These are phyloP conservation scores for Plasmodium sp. DNA, from an alignment of 169 alveolate genomes.

Conservation along the genomic window DNA sequence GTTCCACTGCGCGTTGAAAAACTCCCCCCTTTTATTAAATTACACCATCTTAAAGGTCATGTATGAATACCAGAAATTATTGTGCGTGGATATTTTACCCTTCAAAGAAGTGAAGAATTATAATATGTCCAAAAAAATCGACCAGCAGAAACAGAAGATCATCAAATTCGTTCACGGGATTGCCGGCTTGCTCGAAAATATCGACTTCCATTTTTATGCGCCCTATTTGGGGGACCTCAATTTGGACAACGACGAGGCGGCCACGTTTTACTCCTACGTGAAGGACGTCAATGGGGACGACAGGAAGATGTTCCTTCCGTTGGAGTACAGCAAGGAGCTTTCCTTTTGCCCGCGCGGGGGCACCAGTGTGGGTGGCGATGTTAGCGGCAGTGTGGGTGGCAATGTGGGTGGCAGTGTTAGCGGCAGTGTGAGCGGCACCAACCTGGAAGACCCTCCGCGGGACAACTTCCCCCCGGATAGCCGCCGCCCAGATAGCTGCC, in stretches of 20 bases:
- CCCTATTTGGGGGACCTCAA: slow-evolving; percentile 69
- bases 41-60: slow-evolving; percentile 51
- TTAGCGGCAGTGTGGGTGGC: neutral
- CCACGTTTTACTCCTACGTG: slow-evolving; percentile 33
- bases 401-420: neutral
- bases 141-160: slow-evolving; percentile 32
- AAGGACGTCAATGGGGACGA: neutral
- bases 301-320: neutral
- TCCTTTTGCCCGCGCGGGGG: neutral
- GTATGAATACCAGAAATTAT: slow-evolving; percentile 57
- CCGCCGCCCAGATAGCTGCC: too few relatives aligned
- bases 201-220: slow-evolving; percentile 52
- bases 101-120: slow-evolving; percentile 60
- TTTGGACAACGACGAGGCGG: slow-evolving; percentile 27
- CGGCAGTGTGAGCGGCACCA: neutral
- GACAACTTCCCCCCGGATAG: neutral
- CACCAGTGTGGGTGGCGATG: neutral
- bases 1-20: slow-evolving; percentile 14
- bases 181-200: slow-evolving; percentile 59
- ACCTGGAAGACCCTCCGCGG: neutral
- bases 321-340: slow-evolving; percentile 30
- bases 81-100: slow-evolving; percentile 35
- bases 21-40: slow-evolving; percentile 48
- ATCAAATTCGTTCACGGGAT: slow-evolving; percentile 65
- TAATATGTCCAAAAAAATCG: slow-evolving; percentile 26